Conservation (phyloP, 495 filamentous ascomycete genomes). For the Clohesyomyces aquaticus region DNA sequence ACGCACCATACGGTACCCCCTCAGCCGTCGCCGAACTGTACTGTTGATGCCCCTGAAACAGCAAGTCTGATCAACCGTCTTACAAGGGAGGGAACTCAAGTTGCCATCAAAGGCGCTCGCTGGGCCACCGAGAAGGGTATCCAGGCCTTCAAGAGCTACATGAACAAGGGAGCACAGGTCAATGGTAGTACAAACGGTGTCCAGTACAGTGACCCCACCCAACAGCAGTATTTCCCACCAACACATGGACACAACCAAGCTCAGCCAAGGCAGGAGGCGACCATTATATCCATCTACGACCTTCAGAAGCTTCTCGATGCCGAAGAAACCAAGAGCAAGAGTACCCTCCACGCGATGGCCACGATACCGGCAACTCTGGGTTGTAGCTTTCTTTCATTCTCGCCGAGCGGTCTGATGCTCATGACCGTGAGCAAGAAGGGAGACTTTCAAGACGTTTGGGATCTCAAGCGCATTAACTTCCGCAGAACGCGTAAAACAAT, state of each 20-base stretch:
- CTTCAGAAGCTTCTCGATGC: conserved; percentile 62
- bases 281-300: conserved; percentile 84
- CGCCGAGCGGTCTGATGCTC: conserved; percentile 79
- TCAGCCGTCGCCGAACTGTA: conserved; percentile 72
- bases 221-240: conserved; percentile 65
- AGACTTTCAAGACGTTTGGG: conserved; percentile 91
- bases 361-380: conserved; percentile 82
- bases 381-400: conserved; percentile 89
- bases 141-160: conserved; percentile 88
- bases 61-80: conserved; percentile 84
- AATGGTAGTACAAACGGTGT: conserved; percentile 48
- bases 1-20: conserved; percentile 72
- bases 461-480: conserved; percentile 75
- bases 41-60: conserved; percentile 74
- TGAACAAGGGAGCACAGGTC: conserved; percentile 62
- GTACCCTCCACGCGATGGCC: conserved; percentile 63
- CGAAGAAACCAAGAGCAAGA: conserved; percentile 50
- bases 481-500: conserved; percentile 45
- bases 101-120: conserved; percentile 82
- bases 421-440: conserved; percentile 91
- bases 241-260: conserved; percentile 57
- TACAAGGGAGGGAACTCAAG: conserved; percentile 85
- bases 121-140: conserved; percentile 85
- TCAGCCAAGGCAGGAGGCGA: conserved; percentile 63
- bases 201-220: conserved; percentile 41